These are phyloP conservation scores for Fusarium nodosum DNA, from an alignment of 2,329 filamentous ascomycete species.

Conservation along the genomic window DNA sequence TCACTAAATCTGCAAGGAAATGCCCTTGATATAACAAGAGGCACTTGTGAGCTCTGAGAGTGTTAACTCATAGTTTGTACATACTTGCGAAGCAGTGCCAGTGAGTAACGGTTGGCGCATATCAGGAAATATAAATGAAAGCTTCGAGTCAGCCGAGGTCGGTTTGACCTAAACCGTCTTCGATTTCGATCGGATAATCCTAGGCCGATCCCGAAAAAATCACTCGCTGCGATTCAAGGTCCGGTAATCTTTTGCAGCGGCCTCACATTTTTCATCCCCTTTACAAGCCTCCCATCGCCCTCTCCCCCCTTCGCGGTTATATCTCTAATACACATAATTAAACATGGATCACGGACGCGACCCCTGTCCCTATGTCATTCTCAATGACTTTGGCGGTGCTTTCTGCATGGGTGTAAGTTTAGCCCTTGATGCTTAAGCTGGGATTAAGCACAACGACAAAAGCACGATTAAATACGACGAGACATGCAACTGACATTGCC, in stretches of 20 bases:
- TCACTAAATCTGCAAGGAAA: too few relatives aligned
- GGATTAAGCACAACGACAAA: constrained; percentile 20
- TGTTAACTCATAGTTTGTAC: background rate
- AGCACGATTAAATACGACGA: constrained; percentile 3
- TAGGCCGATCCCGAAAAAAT: constrained; percentile 29
- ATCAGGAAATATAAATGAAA: constrained; percentile 24
- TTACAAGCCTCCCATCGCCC: constrained; percentile 27
- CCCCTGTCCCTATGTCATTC: constrained; percentile 95
- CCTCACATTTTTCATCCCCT: constrained; percentile 45
- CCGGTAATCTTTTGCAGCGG: constrained; percentile 36
- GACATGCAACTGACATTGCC: constrained; percentile 35
- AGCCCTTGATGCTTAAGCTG: constrained; percentile 5
- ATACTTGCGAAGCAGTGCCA: background rate
- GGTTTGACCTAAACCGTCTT: constrained; percentile 15
- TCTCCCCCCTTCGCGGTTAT: constrained; percentile 7
- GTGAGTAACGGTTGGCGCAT: background rate
- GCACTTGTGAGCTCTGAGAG: background rate
- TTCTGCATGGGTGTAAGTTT: constrained; percentile 91
- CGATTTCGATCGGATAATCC: constrained; percentile 26
- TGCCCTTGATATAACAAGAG: background rate
- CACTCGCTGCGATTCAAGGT: constrained; percentile 32
- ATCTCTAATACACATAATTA: constrained; percentile 23
- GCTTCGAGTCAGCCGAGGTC: constrained; percentile 32
- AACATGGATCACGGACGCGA: constrained; percentile 95
- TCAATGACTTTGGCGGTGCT: constrained; percentile 97